Evolutionary conservation across 208 protist species (phyloP), one percentile per base, ranked within the genome.

Genomic region (Angomonas desouzai): DNA sequence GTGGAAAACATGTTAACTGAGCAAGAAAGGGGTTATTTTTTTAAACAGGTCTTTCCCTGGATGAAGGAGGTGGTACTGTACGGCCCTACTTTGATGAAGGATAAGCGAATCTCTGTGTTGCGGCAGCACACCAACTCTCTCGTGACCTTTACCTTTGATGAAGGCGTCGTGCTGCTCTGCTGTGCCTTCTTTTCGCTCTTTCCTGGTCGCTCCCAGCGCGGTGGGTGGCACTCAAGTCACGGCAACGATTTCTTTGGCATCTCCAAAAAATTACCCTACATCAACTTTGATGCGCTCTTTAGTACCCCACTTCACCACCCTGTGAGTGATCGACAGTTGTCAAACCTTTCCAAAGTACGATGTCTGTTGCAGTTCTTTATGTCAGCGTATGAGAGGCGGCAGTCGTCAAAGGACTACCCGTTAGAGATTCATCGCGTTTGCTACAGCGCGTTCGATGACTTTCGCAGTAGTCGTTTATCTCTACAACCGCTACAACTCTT

Each of bases 141-240:
- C 2, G 34, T 86, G 0, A 43, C 74, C 23, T 38, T 89, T 16
- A 70, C 62, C 0, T 27, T 72, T 59, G 60, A 70, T 1, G 72
- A 93, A 56, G 61, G 51, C 3, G 51, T 70, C 47, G 71, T 63
- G 45, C 67, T 89, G 6, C 36, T 85, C 62, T 74, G 68, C 47
- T 89, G 81, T 61, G 66, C 62, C 58, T 89, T 93, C 64, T 90
- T 90, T 56, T 90, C 79, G 0, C 65, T 88, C 1, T 89, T 87
- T 60, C 81, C 76, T n/a, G 63, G 70, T 16, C 77, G 77, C 22
- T 82, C 30, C 33, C 30, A 34, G 16, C 25, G 30, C 3, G 11
- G 36, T 13, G 3, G 13, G 13, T 25, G n/a, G 9, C 32, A 4
- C 7, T 18, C 11, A 18, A 32, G 43, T 23, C 23, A n/a, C 20